Evolutionary conservation across 2,329 filamentous ascomycete species (phyloP).

Genomic region (Pseudogymnoascus destructans): DNA sequence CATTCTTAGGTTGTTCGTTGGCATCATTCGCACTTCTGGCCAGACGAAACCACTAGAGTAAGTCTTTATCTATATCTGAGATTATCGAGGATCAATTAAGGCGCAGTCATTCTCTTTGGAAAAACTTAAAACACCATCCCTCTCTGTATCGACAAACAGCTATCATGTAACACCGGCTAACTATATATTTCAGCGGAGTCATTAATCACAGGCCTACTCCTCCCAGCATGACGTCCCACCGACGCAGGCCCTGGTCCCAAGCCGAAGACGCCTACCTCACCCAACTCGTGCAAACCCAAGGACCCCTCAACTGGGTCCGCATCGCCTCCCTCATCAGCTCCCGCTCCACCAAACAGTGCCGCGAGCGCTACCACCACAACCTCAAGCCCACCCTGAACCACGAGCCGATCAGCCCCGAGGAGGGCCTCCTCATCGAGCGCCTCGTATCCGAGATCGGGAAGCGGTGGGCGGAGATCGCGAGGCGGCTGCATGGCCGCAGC

Average conservation of each 20-base stretch:
- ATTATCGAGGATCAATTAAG: too few relatives aligned
- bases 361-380: conserved; percentile 89
- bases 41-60: too few relatives aligned
- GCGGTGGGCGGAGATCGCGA: conserved; percentile 86
- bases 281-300: conserved; percentile 56
- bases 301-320: conserved; percentile 78
- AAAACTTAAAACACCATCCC: too few relatives aligned
- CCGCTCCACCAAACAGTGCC: conserved; percentile 84
- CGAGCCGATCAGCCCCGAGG: conserved; percentile 56
- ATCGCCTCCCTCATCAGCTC: conserved; percentile 65
- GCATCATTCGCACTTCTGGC: too few relatives aligned
- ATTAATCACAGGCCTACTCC: too few relatives aligned
- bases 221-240: conserved; percentile 32
- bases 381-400: conserved; percentile 66
- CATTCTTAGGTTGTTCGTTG: too few relatives aligned
- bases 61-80: too few relatives aligned
- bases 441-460: conserved; percentile 73
- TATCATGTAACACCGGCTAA: too few relatives aligned
- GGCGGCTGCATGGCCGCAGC: conserved; percentile 68
- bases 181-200: too few relatives aligned
- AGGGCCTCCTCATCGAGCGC: conserved; percentile 60
- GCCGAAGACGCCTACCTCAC: conserved; percentile 61
- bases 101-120: too few relatives aligned
- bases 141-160: too few relatives aligned
- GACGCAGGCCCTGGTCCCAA: conserved; percentile 73